Conservation (phyloP, 192 early-diverging fungal species). For the Entomortierella beljakovae region DNA sequence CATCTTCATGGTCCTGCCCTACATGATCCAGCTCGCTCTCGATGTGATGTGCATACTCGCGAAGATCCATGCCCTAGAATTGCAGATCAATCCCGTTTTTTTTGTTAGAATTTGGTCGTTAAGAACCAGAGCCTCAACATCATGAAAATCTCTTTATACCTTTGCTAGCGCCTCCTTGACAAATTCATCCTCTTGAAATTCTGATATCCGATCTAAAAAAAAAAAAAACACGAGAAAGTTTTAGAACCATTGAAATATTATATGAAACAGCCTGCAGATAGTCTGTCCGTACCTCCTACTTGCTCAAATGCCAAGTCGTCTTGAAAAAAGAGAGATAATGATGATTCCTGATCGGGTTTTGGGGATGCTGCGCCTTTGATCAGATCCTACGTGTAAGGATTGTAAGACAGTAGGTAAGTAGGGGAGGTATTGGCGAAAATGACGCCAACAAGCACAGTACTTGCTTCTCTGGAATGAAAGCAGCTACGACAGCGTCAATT, state of each 20-base stretch:
- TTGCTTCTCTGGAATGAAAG: not conserved
- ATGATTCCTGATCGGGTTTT: constrained; percentile 26
- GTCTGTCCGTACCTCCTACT: constrained; percentile 34
- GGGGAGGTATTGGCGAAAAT: not conserved
- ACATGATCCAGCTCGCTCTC: constrained; percentile 77
- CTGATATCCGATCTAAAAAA: constrained; percentile 69
- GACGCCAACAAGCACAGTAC: too few relatives aligned
- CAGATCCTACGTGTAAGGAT: constrained; percentile 4
- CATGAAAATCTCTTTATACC: constrained; percentile 23
- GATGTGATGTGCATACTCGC: constrained; percentile 85
- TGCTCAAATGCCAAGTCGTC: constrained; percentile 50
- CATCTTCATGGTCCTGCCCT: constrained; percentile 76
- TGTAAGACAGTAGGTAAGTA: not conserved
- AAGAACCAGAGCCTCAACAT: not conserved
- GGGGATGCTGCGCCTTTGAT: constrained; percentile 5
- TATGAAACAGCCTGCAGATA: not conserved
- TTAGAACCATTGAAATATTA: not conserved
- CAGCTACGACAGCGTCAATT: not conserved
- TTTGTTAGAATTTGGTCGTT: not conserved
- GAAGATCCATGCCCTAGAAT: constrained; percentile 82
- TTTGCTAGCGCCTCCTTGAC: constrained; percentile 84
- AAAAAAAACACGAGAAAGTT: not conserved
- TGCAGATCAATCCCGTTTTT: not conserved
- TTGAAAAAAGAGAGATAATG: constrained; percentile 26
- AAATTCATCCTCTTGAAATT: constrained; percentile 87